Evolutionary conservation across 2,329 filamentous ascomycete genomes (phyloP), one percentile per base, ranked within the genome.

Genomic region (Alternaria burnsii): DNA sequence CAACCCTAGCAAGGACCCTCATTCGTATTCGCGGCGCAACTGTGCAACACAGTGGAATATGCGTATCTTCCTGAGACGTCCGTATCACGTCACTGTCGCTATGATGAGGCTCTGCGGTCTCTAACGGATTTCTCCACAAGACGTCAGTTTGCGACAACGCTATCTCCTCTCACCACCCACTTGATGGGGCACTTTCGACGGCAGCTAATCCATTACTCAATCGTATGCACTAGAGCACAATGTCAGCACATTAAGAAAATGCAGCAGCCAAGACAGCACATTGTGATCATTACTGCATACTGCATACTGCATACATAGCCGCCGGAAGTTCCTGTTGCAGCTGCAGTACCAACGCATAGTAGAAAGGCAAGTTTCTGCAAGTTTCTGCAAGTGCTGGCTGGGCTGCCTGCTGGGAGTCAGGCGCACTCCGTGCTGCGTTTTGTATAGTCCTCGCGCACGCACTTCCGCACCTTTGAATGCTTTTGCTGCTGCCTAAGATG

Each of bases 281-380:
- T 63, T 71, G 70, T 72, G 70, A 72, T 57, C 26, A 57, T 43
- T 28, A 54, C 58, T 63, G 68, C 68, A 70, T 68, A 54, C 58
- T 63, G 68, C 68, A 70, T 68, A 34, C 32, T 58, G 63, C 69
- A 60, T 70, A 69, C 64, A 60, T 71, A 72, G 59, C 67, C 70
- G 70, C 70, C 52, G 62, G 59, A 56, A 61, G 47, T 44, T 59
- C 42, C 44, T 61, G 38, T 44, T 58, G 52, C 52, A 57, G 63
- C 63, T 71, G 69, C 69, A 70, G 61, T 50, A 40, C 34, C 44
- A 46, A 44, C 46, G 50, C 61, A 58, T 51, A 46, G 32, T 34
- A 54, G 48, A 52, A 55, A 61, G 59, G 65, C 66, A 67, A 55
- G 34, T 38, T 38, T 38, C 34, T 38, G 58, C 20, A 41, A 41